Percentiles rank a stretch among this genome's conserved stretches.
Conservation (phyloP, 169 alveolate species). For the Cryptosporidium xiaoi region DNA sequence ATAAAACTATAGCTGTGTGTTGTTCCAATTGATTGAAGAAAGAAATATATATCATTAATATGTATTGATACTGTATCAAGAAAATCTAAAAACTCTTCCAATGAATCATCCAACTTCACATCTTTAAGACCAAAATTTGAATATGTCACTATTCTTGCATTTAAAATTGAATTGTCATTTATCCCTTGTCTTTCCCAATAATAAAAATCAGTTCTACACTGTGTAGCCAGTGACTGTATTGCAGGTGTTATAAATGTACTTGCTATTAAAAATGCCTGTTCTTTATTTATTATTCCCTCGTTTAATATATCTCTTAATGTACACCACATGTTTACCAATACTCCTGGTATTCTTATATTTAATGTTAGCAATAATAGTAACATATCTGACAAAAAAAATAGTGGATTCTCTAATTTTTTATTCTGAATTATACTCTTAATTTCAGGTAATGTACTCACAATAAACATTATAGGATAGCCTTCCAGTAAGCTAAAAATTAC, state of each 20-base stretch:
- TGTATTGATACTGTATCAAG: slow-evolving; percentile 58
- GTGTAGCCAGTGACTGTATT: slow-evolving; percentile 46
- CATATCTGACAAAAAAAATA: slow-evolving; percentile 56
- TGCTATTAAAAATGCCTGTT: slow-evolving; percentile 55
- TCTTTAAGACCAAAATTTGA: slow-evolving; percentile 58
- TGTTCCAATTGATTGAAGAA: slow-evolving; percentile 44
- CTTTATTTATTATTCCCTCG: slow-evolving; percentile 47
- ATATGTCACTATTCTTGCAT: slow-evolving; percentile 27
- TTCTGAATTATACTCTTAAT: slow-evolving; percentile 11
- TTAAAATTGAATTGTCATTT: slow-evolving; percentile 36
- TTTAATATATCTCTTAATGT: slow-evolving; percentile 61
- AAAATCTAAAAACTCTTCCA: slow-evolving; percentile 57
- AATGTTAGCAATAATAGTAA: slow-evolving; percentile 18
- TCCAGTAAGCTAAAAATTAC: slow-evolving; percentile 57
- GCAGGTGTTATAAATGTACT: slow-evolving; percentile 61
- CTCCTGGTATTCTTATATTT: slow-evolving; percentile 61
- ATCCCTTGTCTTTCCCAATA: slow-evolving; percentile 64
- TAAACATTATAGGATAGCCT: slow-evolving; percentile 40
- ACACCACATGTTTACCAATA: slow-evolving; percentile 65
- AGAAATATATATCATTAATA: slow-evolving; percentile 64
- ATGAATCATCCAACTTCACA: slow-evolving; percentile 17
- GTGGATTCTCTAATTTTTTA: slow-evolving; percentile 33
- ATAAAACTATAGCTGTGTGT: slow-evolving; percentile 31
- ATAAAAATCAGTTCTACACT: slow-evolving; percentile 53
- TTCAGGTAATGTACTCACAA: slow-evolving; percentile 26